Conservation (phyloP, 2,329 filamentous ascomycete species). For the Paramyrothecium roridum region DNA sequence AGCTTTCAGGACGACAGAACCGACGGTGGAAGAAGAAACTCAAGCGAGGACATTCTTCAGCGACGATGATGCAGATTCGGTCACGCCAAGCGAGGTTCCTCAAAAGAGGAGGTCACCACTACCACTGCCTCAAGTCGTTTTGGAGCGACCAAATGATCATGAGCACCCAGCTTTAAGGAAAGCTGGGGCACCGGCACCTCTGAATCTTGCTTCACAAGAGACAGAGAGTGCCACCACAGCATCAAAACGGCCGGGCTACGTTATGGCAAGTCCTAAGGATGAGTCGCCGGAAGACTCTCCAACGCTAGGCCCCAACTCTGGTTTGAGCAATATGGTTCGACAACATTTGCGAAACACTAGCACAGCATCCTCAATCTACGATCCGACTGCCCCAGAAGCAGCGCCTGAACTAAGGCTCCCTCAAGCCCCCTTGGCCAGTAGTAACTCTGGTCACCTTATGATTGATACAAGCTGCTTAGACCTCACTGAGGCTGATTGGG, state of each 20-base stretch:
- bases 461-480: slow-evolving; percentile 3
- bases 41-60: slow-evolving; percentile 38
- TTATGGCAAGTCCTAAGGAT: slow-evolving; percentile 7
- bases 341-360: slow-evolving; percentile 83
- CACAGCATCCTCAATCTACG: slow-evolving; percentile 76
- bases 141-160: slow-evolving; percentile 47
- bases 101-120: not conserved
- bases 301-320: slow-evolving; percentile 66
- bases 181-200: slow-evolving; percentile 39
- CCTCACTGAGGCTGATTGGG: slow-evolving; percentile 1
- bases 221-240: not conserved
- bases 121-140: slow-evolving; percentile 30
- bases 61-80: slow-evolving; percentile 37
- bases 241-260: slow-evolving; percentile 9
- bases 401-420: slow-evolving; percentile 26
- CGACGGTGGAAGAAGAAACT: slow-evolving; percentile 27
- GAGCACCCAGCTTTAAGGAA: slow-evolving; percentile 54
- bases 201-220: slow-evolving; percentile 10
- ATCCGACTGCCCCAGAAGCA: slow-evolving; percentile 36
- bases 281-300: slow-evolving; percentile 63
- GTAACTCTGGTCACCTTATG: slow-evolving; percentile 4
- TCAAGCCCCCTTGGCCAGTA: slow-evolving; percentile 28
- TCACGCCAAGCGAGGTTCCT: not conserved
- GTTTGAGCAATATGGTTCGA: slow-evolving; percentile 77
- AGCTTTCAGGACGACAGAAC: slow-evolving; percentile 21